Evolutionary conservation across 768 basidiomycete genomes (phyloP), one percentile per base, ranked within the genome.

Genomic region (Lyophyllum semitale): DNA sequence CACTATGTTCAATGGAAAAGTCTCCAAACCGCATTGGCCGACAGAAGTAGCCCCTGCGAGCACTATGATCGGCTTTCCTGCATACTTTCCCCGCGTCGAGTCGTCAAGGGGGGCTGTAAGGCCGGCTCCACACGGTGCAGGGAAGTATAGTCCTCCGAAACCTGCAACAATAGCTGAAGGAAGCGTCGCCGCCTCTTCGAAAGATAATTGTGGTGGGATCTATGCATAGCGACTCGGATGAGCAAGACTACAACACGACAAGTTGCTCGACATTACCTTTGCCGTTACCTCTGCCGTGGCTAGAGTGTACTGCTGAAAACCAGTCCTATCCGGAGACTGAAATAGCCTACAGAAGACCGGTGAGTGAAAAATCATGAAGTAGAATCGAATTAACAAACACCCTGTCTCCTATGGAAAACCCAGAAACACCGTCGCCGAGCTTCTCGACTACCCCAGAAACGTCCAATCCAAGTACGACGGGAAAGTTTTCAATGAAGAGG

Each of bases 351-450:
- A 40, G 29, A 11, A 45, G 33, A 12, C 23, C 18, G 0, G 12
- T 43, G 20, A 11, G 5, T 22, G n/a, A n/a, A n/a, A n/a, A n/a
- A n/a, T n/a, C n/a, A n/a, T n/a, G 5, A 11, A 29, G 7, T 9
- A 7, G 30, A 23, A n/a, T n/a, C n/a, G 27, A 42, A 26, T 46
- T 18, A 25, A 62, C 77, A 61, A 68, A 82, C 80, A 86, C 79
- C 63, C 74, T 71, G 61, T 85, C 82, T 4, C 84, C 84, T 30
- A 72, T 72, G 56, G 77, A 71, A 62, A 83, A 78, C 29, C 69
- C 68, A 13, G 67, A 71, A 4, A n/a, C n/a, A n/a, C n/a, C n/a
- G n/a, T n/a, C n/a, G n/a, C n/a, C n/a, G n/a, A n/a, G n/a, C n/a
- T n/a, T n/a, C n/a, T n/a, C n/a, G n/a, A n/a, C n/a, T n/a, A n/a